phyloP scores from a whole-genome alignment of 768 basidiomycete species.

The Termitomyces bulborhizus region DNA sequence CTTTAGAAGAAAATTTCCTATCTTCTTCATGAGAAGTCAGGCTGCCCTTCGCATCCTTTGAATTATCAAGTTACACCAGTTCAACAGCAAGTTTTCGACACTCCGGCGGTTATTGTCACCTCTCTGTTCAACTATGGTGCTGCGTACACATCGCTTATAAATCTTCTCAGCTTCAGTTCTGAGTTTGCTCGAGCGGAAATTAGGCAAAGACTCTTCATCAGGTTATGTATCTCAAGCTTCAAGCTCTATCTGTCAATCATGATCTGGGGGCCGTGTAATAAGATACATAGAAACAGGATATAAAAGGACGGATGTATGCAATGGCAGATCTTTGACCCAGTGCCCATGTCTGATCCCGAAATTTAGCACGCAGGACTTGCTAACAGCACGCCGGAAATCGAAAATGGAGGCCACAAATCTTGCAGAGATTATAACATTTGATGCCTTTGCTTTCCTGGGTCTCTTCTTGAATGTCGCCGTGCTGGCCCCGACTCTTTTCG shows the following conservation, averaged over 20 bases:
- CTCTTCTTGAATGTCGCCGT: constrained; percentile 1
- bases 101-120: too few relatives aligned
- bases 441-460: not conserved
- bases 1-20: not conserved
- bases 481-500: not conserved
- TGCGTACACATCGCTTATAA: not conserved
- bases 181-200: too few relatives aligned
- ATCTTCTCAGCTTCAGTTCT: too few relatives aligned
- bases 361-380: not conserved
- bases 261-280: not conserved
- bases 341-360: not conserved
- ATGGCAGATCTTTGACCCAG: not conserved
- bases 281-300: not conserved
- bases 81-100: not conserved
- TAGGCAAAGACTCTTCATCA: not conserved
- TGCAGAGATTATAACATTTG: not conserved
- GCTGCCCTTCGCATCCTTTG: not conserved
- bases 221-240: not conserved
- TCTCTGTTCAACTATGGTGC: not conserved
- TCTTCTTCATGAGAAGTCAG: too few relatives aligned
- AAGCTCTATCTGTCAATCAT: not conserved
- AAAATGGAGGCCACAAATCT: not conserved
- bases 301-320: not conserved
- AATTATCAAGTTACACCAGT: not conserved
- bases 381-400: not conserved